phyloP scores from a whole-genome alignment of 495 filamentous ascomycete species.

The Tuber aestivum region DNA sequence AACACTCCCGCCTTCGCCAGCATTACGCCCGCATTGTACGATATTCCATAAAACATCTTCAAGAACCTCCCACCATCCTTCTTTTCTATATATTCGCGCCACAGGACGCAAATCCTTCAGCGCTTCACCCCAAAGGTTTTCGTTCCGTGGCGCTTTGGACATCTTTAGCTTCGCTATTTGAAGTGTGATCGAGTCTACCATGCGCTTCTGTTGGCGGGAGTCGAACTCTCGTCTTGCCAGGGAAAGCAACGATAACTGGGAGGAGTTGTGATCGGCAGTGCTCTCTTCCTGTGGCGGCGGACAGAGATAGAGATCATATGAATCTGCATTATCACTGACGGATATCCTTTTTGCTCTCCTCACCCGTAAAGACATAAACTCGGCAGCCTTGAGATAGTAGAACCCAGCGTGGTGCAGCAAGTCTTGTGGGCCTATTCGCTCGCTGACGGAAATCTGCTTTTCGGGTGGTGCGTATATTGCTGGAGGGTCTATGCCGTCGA shows the following conservation, averaged over 20 bases:
- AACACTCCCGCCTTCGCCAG: slow-evolving; percentile 59
- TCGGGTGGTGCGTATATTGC: slow-evolving; percentile 58
- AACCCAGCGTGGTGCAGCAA: slow-evolving; percentile 80
- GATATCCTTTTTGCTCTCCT: slow-evolving; percentile 62
- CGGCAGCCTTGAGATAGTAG: slow-evolving; percentile 68
- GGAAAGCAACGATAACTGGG: slow-evolving; percentile 23
- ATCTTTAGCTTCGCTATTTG: slow-evolving; percentile 34
- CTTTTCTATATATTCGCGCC: slow-evolving; percentile 52
- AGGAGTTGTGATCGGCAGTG: slow-evolving; percentile 11
- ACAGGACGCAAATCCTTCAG: slow-evolving; percentile 60
- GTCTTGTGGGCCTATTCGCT: slow-evolving; percentile 69
- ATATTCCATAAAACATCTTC: slow-evolving; percentile 68
- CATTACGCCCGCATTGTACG: slow-evolving; percentile 61
- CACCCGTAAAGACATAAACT: slow-evolving; percentile 57
- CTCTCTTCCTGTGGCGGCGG: slow-evolving; percentile 65
- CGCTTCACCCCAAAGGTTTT: slow-evolving; percentile 57
- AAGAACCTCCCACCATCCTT: slow-evolving; percentile 75
- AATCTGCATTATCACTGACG: slow-evolving; percentile 65
- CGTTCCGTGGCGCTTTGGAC: slow-evolving; percentile 13
- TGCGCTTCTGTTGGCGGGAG: slow-evolving; percentile 24
- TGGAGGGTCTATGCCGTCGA: slow-evolving; percentile 33
- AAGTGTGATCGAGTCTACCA: slow-evolving; percentile 31
- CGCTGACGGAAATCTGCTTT: slow-evolving; percentile 55
- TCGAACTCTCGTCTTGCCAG: slow-evolving; percentile 36
- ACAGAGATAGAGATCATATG: slow-evolving; percentile 82